A percentile compares a stretch with the other conserved stretches of the same genome.
These are phyloP conservation scores for Triticum timopheevii DNA, from an alignment of 176 grass and related monocot species.

Conservation along the genomic window DNA sequence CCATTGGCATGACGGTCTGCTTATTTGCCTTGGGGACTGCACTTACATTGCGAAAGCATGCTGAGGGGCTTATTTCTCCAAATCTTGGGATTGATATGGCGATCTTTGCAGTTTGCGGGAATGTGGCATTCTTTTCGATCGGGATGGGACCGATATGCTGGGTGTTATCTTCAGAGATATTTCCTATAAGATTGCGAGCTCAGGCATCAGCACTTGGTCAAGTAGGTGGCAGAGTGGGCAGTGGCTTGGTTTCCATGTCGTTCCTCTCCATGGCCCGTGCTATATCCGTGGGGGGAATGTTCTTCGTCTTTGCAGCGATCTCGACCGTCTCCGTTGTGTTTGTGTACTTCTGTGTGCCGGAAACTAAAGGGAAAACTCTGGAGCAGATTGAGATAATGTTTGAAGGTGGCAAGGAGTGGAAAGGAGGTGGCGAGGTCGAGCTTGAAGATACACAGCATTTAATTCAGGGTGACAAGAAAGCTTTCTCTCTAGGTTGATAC, in stretches of 20 bases:
- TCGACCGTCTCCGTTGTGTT: constrained; percentile 64
- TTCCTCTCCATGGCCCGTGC: constrained; percentile 73
- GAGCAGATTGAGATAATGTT: constrained; percentile 95
- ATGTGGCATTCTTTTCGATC: constrained; percentile 87
- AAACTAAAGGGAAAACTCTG: constrained; percentile 88
- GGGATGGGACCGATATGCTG: constrained; percentile 94
- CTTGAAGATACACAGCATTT: constrained; percentile 67
- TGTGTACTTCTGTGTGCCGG: constrained; percentile 78
- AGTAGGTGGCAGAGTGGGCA: constrained; percentile 82
- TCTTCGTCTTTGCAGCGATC: constrained; percentile 62
- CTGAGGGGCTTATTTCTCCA: constrained; percentile 45
- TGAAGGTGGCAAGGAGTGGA: constrained; percentile 57
- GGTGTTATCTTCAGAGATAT: constrained; percentile 92
- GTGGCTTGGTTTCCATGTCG: constrained; percentile 83
- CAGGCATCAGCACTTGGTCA: constrained; percentile 88
- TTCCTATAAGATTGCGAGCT: constrained; percentile 80
- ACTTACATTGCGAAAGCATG: constrained; percentile 54
- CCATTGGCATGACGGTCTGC: constrained; percentile 85
- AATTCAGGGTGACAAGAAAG: constrained; percentile 47
- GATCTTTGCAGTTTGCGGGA: constrained; percentile 79
- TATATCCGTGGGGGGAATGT: constrained; percentile 77
- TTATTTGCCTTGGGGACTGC: constrained; percentile 64
- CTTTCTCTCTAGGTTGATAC: constrained; percentile 36
- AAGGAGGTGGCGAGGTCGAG: constrained; percentile 64
- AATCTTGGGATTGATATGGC: constrained; percentile 61